phyloP scores from a whole-genome alignment of 1,284 basidiomycete species.

The Leccinum angustisporum region DNA sequence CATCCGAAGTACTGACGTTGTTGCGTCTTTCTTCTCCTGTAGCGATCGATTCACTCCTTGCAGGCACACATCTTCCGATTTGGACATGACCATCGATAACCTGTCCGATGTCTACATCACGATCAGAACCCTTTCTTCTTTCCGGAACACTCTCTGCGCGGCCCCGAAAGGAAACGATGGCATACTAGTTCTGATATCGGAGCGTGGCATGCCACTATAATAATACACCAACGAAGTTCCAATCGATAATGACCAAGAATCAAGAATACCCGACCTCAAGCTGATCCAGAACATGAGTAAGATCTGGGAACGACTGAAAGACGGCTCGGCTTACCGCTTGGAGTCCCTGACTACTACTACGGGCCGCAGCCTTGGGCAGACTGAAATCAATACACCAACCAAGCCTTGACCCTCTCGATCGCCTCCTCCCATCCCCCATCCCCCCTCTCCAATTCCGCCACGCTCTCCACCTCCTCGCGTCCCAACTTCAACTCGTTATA shows the following conservation, averaged over 20 bases:
- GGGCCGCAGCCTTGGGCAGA: neutral
- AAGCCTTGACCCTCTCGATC: conserved; percentile 16
- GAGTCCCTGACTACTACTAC: too few relatives aligned
- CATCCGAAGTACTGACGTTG: neutral
- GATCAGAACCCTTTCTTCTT: neutral
- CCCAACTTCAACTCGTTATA: conserved; percentile 30
- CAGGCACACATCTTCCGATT: neutral
- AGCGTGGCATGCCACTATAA: neutral
- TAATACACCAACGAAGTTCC: neutral
- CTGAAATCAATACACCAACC: conserved; percentile 25
- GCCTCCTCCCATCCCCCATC: conserved; percentile 18
- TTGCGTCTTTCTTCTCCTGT: neutral
- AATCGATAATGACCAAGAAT: neutral
- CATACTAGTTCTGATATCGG: neutral
- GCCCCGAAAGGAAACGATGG: neutral
- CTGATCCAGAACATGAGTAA: neutral
- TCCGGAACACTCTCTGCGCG: neutral
- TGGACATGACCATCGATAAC: too few relatives aligned
- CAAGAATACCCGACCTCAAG: neutral
- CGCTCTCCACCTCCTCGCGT: conserved; percentile 27
- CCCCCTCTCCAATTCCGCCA: conserved; percentile 15
- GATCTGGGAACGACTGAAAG: neutral
- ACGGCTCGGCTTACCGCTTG: neutral
- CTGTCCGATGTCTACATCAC: neutral
- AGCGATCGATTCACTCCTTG: neutral